Evolutionary conservation across 148 eudicot genomes (phyloP), one percentile per base, ranked within the genome.

Genomic region (Rheum nobile): DNA sequence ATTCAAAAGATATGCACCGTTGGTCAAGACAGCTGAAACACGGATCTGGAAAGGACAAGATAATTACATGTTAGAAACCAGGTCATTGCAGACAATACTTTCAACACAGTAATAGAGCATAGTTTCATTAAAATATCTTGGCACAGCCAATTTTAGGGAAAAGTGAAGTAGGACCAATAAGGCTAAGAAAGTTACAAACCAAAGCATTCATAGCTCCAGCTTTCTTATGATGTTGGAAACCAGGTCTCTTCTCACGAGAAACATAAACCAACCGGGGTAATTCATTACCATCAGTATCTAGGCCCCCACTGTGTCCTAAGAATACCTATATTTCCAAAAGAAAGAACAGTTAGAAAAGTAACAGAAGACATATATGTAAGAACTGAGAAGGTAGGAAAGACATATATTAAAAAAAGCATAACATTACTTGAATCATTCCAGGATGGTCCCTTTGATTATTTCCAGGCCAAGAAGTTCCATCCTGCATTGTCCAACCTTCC

Each of bases 161-260:
- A 61, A 29, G 35, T 61, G 34, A 12, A 61, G 67, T 14, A 61
- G 34, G 67, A 28, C 4, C 22, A 17, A 32, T 31, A 57, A 26
- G 16, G 67, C 34, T 31, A 13, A 29, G 72, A 67, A 67, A 67
- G 71, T 68, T 41, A 87, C 88, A 16, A 57, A 87, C 98, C 98
- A 94, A 85, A 77, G 98, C 97, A 85, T 94, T 94, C 98, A 94
- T 94, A 72, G 98, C 98, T 77, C 98, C 98, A 38, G 98, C 98
- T 84, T 94, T 94, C 86, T 94, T 94, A 87, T 94, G 98, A 85
- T 94, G 98, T 80, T 94, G 98, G 81, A 94, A 94, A n/a, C 98
- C 97, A 75, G 98, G 98, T 75, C 97, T 91, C 84, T 94, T 94
- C 88, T 94, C 98, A 85, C 98, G 97, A 86, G 98, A 94, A 79